Conservation (phyloP, 805 yeast genomes). For the Wickerhamia fluorescens region DNA sequence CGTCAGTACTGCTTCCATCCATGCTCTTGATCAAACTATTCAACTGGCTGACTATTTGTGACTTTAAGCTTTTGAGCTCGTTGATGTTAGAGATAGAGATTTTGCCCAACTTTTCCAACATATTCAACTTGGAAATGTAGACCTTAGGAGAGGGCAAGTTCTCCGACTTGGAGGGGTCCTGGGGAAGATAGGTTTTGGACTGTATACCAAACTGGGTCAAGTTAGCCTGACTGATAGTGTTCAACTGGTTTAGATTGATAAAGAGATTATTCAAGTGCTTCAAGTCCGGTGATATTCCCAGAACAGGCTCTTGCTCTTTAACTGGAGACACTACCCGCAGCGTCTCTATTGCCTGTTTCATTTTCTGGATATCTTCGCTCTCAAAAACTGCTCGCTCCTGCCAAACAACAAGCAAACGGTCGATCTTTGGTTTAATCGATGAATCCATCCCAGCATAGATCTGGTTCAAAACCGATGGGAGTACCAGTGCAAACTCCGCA, state of each 20-base stretch:
- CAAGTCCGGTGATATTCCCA: conserved; percentile 23
- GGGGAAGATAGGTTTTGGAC: conserved; percentile 29
- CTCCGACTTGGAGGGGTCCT: conserved; percentile 26
- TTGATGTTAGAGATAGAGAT: conserved; percentile 24
- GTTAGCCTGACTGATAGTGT: conserved; percentile 24
- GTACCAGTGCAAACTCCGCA: conserved; percentile 45
- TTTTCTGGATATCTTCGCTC: conserved; percentile 17
- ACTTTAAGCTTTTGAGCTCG: conserved; percentile 22
- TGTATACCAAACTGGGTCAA: conserved; percentile 33
- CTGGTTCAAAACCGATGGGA: conserved; percentile 35
- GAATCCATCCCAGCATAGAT: conserved; percentile 25
- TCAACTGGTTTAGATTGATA: conserved; percentile 19
- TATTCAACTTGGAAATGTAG: conserved; percentile 32
- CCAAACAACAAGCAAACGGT: conserved; percentile 52
- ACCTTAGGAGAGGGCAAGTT: conserved; percentile 32
- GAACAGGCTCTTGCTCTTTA: conserved; percentile 1
- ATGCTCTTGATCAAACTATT: conserved; percentile 16
- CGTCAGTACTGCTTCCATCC: conserved; percentile 26
- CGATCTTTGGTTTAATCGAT: conserved; percentile 39
- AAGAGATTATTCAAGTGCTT: conserved; percentile 25
- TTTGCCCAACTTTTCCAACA: conserved; percentile 31
- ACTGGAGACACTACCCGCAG: conserved; percentile 4
- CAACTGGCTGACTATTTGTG: conserved; percentile 20
- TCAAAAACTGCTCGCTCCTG: conserved; percentile 43
- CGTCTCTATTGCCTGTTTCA: conserved; percentile 19